Base-by-base conservation (phyloP, 2,329 filamentous ascomycete species). In the Fusarium phyllophilum region DNA sequence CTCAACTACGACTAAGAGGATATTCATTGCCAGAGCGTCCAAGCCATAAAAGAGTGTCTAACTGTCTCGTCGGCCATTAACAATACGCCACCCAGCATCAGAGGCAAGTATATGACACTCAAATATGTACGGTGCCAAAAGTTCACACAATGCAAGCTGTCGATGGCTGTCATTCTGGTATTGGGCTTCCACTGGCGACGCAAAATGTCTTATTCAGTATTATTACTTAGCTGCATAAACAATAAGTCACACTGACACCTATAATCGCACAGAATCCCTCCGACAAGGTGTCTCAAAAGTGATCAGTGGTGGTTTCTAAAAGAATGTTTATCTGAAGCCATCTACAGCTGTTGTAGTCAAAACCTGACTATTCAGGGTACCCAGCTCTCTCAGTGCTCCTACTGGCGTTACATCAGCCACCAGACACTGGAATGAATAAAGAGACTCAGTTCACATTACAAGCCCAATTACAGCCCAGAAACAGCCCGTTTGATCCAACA, bases 1-100 rank as follows among this genome's bases (percentile, higher is more conserved):
- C 11, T 29, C 26, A 14, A 51, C 45, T 29, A 66, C 55, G 60
- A 68, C 65, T 22, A 76, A 66, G 59, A 63, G 57, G 39, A 64
- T 79, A 5, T 85, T 90, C 70, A 81, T 90, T 62, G 88, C 88
- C 0, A 84, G 85, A 61, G 88, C 87, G 1, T 81, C 82, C 26
- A 88, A 86, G 76, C 44, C 57, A 20, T 75, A 56, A 51, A 29
- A 8, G 22, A 26, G n/a, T 41, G 29, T 34, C 11, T 55, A 24
- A 22, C 22, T 59, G 26, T 34, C 33, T 49, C 33, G 22, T 33
- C 38, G 8, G 29, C 12, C 33, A 20, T 29, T 26, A 18, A 12
- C n/a, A 42, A 41, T 36, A 20, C 18, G 22, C 17, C 36, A 44
- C n/a, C 29, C 22, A 33, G 20, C 22, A 56, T 24, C 26, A 33